These are phyloP conservation scores for Isatis tinctoria DNA, from an alignment of 345 rosid genomes.

Conservation along the genomic window DNA sequence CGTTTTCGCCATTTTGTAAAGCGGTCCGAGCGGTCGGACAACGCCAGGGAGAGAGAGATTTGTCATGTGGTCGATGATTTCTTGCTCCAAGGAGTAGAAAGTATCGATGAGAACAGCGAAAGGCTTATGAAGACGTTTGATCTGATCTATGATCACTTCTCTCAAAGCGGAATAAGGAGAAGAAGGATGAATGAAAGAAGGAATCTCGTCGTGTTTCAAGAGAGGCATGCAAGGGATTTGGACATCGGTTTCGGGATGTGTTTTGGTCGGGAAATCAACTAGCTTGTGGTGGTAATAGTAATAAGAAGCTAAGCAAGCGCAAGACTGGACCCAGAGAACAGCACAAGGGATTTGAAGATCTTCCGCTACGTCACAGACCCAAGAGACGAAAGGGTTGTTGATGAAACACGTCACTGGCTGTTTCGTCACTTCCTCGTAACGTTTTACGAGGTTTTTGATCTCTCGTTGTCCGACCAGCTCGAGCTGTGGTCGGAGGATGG, in stretches of 20 bases:
- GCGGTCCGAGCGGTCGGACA: slow-evolving; percentile 55
- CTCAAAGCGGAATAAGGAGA: slow-evolving; percentile 42
- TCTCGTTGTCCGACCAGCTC: slow-evolving; percentile 46
- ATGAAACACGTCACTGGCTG: slow-evolving; percentile 76
- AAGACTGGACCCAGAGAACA: slow-evolving; percentile 90
- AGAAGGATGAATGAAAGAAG: slow-evolving; percentile 66
- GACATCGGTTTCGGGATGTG: slow-evolving; percentile 52
- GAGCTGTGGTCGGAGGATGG: slow-evolving; percentile 38
- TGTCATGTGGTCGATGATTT: slow-evolving; percentile 61
- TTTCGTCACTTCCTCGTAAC: slow-evolving; percentile 40
- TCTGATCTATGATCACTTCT: slow-evolving; percentile 57
- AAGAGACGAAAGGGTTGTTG: slow-evolving; percentile 79
- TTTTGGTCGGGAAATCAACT: slow-evolving; percentile 52
- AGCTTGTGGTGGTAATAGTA: slow-evolving; percentile 53
- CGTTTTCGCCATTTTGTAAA: slow-evolving; percentile 37
- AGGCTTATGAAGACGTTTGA: slow-evolving; percentile 52
- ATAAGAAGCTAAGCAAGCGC: slow-evolving; percentile 66
- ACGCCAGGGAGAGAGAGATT: slow-evolving; percentile 33
- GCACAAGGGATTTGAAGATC: slow-evolving; percentile 73
- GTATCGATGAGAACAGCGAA: slow-evolving; percentile 74
- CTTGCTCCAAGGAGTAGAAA: slow-evolving; percentile 66
- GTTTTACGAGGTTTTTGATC: slow-evolving; percentile 44
- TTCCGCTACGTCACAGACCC: slow-evolving; percentile 80
- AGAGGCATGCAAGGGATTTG: slow-evolving; percentile 69
- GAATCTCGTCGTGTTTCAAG: slow-evolving; percentile 69